Evolutionary conservation across 345 rosid species (phyloP).

Genomic region (Aegle marmelos): DNA sequence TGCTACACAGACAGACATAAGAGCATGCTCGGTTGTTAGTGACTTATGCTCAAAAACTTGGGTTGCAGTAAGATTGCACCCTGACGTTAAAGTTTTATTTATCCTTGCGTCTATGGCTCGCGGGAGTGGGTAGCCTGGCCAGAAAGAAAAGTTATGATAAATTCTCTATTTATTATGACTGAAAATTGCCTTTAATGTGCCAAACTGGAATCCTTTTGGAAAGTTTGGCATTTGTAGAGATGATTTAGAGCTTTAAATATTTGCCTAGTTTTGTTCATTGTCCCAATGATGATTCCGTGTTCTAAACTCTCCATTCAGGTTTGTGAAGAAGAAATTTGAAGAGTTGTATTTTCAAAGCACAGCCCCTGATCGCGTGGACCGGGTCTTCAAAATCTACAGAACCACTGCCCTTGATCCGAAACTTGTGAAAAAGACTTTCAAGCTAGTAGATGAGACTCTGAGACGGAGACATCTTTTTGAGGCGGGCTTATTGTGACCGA

Average conservation of each 20-base stretch:
- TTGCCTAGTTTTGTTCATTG: background rate
- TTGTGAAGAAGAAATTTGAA: constrained; percentile 95
- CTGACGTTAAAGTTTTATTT: background rate
- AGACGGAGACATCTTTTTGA: constrained; percentile 90
- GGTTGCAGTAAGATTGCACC: background rate
- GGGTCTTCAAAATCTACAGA: constrained; percentile 93
- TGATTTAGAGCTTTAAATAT: background rate
- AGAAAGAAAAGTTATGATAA: background rate
- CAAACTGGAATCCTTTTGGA: background rate
- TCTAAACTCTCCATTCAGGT: constrained; percentile 41
- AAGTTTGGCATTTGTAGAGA: background rate
- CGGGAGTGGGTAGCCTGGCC: background rate
- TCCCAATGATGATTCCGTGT: background rate
- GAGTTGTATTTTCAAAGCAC: constrained; percentile 89
- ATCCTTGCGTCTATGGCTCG: background rate
- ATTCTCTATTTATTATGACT: background rate
- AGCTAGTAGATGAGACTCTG: constrained; percentile 91
- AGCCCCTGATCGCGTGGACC: constrained; percentile 73
- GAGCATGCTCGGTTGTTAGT: background rate
- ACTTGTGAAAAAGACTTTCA: constrained; percentile 98
- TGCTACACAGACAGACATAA: background rate
- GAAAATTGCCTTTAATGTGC: background rate
- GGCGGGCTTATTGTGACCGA: constrained; percentile 81
- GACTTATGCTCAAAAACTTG: background rate
- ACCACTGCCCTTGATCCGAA: constrained; percentile 94